Evolutionary conservation across 352 stramenopile genomes (phyloP).

Genomic region (Globisporangium takayamanum): DNA sequence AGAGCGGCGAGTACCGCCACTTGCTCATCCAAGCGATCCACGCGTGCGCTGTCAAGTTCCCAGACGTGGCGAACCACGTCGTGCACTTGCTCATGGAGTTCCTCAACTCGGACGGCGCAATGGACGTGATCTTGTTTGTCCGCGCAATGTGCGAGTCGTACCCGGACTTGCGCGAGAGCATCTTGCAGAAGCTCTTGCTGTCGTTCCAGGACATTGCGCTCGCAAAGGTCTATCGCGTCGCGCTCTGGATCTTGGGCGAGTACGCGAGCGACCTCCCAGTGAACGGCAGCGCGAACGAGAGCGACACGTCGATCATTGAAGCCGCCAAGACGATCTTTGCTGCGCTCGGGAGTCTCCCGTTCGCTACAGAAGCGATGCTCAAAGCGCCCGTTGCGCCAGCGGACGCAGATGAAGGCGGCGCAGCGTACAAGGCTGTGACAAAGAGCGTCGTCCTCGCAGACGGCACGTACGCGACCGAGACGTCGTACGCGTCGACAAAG

Average conservation of each 20-base stretch:
- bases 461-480: slow-evolving; percentile 99
- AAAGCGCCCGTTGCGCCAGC: slow-evolving; percentile 28
- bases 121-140: slow-evolving; percentile 99
- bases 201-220: slow-evolving; percentile 92
- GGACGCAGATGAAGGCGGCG: slow-evolving; percentile 14
- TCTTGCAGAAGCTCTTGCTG: slow-evolving; percentile 94
- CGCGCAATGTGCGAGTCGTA: slow-evolving; percentile 97
- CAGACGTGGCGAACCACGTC: slow-evolving; percentile 95
- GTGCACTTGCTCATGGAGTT: slow-evolving; percentile 99
- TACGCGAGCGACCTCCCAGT: slow-evolving; percentile 63
- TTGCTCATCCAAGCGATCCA: slow-evolving; percentile 99
- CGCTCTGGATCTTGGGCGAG: slow-evolving; percentile 96
- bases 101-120: slow-evolving; percentile 93
- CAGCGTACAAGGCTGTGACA: slow-evolving; percentile 88
- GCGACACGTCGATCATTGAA: slow-evolving; percentile 70
- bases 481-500: slow-evolving; percentile 67
- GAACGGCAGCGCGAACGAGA: slow-evolving; percentile 19
- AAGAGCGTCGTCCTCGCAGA: slow-evolving; percentile 98
- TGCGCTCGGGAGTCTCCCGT: slow-evolving; percentile 69
- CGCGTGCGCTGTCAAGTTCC: slow-evolving; percentile 96
- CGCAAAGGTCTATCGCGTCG: slow-evolving; percentile 95
- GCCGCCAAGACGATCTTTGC: slow-evolving; percentile 87
- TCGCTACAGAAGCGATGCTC: slow-evolving; percentile 50
- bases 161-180: slow-evolving; percentile 86
- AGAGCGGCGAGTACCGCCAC: slow-evolving; percentile 95